These are phyloP conservation scores for Myriosclerotinia curreyana DNA, from an alignment of 2,329 filamentous ascomycete species.

Conservation along the genomic window DNA sequence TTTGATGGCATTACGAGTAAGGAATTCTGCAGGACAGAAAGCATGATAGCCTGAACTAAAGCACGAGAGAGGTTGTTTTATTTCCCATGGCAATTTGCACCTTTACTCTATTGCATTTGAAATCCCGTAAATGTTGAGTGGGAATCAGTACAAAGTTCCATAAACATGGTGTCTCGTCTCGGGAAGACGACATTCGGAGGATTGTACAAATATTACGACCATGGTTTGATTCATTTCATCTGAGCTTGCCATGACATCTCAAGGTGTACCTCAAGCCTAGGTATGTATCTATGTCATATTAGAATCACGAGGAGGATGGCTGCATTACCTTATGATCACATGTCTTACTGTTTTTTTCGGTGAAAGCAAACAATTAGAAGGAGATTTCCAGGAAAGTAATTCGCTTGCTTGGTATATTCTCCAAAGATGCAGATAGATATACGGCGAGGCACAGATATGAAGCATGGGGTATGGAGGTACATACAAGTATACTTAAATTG, in stretches of 20 bases:
- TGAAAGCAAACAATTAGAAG: not conserved
- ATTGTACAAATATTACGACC: slow-evolving; percentile 14
- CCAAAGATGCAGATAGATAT: slow-evolving; percentile 7
- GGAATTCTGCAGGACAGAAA: slow-evolving; percentile 18
- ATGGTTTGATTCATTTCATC: slow-evolving; percentile 11
- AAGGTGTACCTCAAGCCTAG: not conserved
- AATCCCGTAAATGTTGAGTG: not conserved
- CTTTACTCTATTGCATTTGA: not conserved
- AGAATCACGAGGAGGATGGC: slow-evolving; percentile 16
- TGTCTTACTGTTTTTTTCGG: slow-evolving; percentile 18
- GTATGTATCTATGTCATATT: slow-evolving; percentile 9
- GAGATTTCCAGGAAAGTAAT: not conserved
- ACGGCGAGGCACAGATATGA: slow-evolving; percentile 1
- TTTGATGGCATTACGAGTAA: not conserved
- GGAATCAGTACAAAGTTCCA: not conserved
- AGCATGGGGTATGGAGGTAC: too few relatives aligned
- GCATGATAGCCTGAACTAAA: slow-evolving; percentile 7
- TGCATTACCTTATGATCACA: slow-evolving; percentile 22
- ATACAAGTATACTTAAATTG: slow-evolving; percentile 17
- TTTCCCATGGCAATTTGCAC: slow-evolving; percentile 7
- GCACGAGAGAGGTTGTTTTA: slow-evolving; percentile 15
- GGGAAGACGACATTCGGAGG: slow-evolving; percentile 12
- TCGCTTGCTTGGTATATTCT: slow-evolving; percentile 1
- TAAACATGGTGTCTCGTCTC: slow-evolving; percentile 22
- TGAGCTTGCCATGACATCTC: slow-evolving; percentile 20